Conservation (phyloP, 192 early-diverging fungal genomes). For the Coemansia sp. region DNA sequence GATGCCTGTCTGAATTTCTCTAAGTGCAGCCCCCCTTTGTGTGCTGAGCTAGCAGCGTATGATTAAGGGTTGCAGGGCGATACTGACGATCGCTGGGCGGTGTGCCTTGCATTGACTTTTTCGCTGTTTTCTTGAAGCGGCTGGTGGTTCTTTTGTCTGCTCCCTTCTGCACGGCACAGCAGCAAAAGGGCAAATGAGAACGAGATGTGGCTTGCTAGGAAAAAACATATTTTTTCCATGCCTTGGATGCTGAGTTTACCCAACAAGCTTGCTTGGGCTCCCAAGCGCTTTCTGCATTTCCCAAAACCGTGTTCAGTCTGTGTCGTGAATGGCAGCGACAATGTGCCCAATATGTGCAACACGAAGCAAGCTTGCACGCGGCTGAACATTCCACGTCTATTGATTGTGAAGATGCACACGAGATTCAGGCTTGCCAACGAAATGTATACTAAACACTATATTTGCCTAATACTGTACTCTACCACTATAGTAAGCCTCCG, state of each 20-base stretch:
- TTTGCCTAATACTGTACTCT: conserved; percentile 6
- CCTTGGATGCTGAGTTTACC: conserved; percentile 1
- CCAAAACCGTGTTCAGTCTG: too few species aligned
- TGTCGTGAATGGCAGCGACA: too few species aligned
- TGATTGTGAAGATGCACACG: too few species aligned
- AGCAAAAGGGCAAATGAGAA: background rate
- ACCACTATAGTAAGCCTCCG: conserved; percentile 18
- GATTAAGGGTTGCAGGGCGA: background rate
- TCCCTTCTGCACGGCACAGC: background rate
- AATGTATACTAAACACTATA: conserved; percentile 19
- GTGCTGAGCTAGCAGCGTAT: too few species aligned
- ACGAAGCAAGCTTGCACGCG: background rate
- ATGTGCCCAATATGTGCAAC: background rate
- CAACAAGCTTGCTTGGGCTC: background rate
- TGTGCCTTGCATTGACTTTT: conserved; percentile 11
- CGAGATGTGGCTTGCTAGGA: conserved; percentile 7
- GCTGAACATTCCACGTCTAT: background rate
- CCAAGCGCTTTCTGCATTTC: background rate
- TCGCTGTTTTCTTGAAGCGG: background rate
- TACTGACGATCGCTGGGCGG: background rate
- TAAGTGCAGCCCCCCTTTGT: background rate
- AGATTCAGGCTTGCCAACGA: too few species aligned
- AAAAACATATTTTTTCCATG: background rate
- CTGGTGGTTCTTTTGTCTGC: conserved; percentile 1
- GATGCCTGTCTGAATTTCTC: too few species aligned